A percentile compares a stretch with the other conserved stretches of the same genome.
Evolutionary conservation across 345 rosid species (phyloP).

Genomic region (Populus euphratica): DNA sequence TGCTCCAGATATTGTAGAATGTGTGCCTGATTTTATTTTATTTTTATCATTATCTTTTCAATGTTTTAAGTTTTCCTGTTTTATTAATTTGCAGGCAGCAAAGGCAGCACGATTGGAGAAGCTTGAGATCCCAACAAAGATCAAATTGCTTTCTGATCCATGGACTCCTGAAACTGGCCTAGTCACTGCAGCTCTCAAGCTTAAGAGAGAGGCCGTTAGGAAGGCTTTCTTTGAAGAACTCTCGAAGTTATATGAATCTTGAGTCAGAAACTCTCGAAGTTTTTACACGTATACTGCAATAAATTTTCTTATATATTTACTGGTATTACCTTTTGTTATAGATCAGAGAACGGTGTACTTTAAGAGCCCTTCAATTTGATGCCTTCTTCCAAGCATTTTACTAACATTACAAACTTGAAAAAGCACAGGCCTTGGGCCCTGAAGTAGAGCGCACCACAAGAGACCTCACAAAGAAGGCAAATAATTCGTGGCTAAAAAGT

Average conservation of each 20-base stretch:
- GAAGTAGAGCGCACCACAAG: no score
- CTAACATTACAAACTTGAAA: no score
- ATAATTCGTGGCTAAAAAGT: no score
- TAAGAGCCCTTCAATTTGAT: background rate
- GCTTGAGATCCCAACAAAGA: slow-evolving; percentile 90
- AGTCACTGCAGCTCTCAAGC: slow-evolving; percentile 89
- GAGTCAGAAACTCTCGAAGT: slow-evolving; percentile 41
- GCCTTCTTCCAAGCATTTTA: background rate
- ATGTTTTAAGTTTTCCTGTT: background rate
- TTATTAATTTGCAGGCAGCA: slow-evolving; percentile 46
- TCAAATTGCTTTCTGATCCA: slow-evolving; percentile 65
- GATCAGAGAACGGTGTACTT: background rate
- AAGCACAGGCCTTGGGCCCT: no score
- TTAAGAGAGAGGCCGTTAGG: slow-evolving; percentile 78
- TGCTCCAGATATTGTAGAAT: background rate
- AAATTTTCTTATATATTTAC: background rate
- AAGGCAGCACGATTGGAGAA: slow-evolving; percentile 71
- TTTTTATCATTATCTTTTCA: background rate
- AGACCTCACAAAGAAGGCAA: no score
- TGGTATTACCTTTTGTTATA: background rate
- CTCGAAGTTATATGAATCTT: slow-evolving; percentile 54
- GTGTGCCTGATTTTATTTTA: background rate
- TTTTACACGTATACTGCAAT: slow-evolving; percentile 27
- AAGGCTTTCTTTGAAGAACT: slow-evolving; percentile 74
- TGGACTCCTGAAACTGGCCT: slow-evolving; percentile 98